Base-by-base conservation (phyloP, 441 rosid genomes). In the Syzygium malaccense region DNA sequence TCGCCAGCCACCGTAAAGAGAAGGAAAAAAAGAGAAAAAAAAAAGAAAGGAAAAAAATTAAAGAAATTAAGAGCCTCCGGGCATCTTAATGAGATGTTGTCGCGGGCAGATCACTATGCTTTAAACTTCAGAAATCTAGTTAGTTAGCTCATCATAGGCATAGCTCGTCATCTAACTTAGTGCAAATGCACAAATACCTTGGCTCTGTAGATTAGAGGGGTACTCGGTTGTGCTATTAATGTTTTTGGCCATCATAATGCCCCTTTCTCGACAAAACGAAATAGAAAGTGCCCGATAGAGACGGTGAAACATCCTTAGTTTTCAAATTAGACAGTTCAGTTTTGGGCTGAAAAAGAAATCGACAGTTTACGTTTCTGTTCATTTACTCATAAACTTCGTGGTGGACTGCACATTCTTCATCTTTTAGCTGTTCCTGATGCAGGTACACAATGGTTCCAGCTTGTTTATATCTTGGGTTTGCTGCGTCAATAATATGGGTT, bases 401-500 rank as follows among this genome's bases (percentile, higher is more conserved):
- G 78, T 71, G 49, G 28, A 71, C 48, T 87, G 75, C 60, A 48
- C 33, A 3, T 56, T 45, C 30, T 62, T 33, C 88, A 55, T 55
- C 45, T 48, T 68, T 88, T 78, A 83, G 57, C 68, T 85, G 57
- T 88, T 75, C 55, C 89, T 89, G 53, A 51, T 90, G 25, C 87
- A 96, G 99, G 99, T 91, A 91, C 87, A 96, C 99, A 20, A 95
- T 98, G 98, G 93, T 98, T 58, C 98, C 98, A 26, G 96, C 96
- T 88, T 96, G 98, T 80, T 62, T 97, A 53, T 96, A 96, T 89
- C 96, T 98, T 89, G 99, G 99, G 28, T 96, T 98, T 92, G 89
- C 96, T 57, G 97, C 99, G 89, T 98, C 99, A 45, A 94, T 98
- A 28, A 95, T 96, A 88, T 98, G 99, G 99, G 98, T 98, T 90